These are phyloP conservation scores for Lepraria neglecta DNA, from an alignment of 495 filamentous ascomycete genomes.

Conservation along the genomic window DNA sequence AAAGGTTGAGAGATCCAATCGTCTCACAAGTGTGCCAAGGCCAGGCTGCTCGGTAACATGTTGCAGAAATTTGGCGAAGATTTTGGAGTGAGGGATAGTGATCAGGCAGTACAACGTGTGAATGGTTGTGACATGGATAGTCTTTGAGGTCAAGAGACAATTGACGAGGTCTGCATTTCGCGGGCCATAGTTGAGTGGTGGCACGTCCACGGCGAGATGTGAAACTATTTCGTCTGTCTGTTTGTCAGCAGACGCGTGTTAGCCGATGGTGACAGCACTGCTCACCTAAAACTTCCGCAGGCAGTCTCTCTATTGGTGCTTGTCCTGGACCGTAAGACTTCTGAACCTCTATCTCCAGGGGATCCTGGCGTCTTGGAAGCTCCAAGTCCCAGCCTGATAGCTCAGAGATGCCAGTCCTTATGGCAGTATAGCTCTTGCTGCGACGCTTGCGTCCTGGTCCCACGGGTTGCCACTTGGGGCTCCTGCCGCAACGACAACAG, in stretches of 20 bases:
- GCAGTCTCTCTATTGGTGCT: slow-evolving; percentile 57
- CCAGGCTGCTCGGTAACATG: slow-evolving; percentile 63
- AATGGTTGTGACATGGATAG: slow-evolving; percentile 68
- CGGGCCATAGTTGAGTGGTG: slow-evolving; percentile 68
- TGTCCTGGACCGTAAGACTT: slow-evolving; percentile 31
- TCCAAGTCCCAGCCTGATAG: slow-evolving; percentile 52
- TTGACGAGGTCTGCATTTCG: slow-evolving; percentile 79
- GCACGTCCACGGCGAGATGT: slow-evolving; percentile 65
- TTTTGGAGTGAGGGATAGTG: slow-evolving; percentile 78
- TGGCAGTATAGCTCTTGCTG: slow-evolving; percentile 67
- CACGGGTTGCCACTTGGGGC: slow-evolving; percentile 63
- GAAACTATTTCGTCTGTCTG: slow-evolving; percentile 66
- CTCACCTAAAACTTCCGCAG: slow-evolving; percentile 68
- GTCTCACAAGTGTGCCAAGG: slow-evolving; percentile 70
- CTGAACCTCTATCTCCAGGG: slow-evolving; percentile 28
- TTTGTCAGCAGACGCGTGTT: slow-evolving; percentile 9
- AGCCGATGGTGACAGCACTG: slow-evolving; percentile 5
- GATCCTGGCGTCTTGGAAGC: slow-evolving; percentile 31
- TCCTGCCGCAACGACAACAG: slow-evolving; percentile 66
- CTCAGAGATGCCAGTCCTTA: slow-evolving; percentile 46
- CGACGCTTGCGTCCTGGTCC: slow-evolving; percentile 56
- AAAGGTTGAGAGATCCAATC: slow-evolving; percentile 84
- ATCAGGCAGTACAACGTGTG: slow-evolving; percentile 74
- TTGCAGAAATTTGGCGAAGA: slow-evolving; percentile 77
- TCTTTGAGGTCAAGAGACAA: slow-evolving; percentile 67